Evolutionary conservation across 192 early-diverging fungal genomes (phyloP).

Genomic region (Phlyctochytrium planicorne): DNA sequence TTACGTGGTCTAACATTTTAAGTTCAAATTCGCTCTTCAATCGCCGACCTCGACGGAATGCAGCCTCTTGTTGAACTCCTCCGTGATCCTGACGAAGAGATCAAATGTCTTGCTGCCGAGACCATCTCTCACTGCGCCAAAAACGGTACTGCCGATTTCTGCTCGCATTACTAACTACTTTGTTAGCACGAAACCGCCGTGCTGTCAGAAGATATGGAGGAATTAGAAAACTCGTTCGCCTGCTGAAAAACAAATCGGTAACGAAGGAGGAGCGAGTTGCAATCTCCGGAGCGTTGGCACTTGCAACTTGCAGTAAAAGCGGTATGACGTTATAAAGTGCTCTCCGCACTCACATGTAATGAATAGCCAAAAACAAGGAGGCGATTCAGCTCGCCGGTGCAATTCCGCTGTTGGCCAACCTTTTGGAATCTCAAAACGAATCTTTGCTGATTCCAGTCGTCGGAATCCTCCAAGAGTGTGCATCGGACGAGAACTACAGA

Average conservation of each 20-base stretch:
- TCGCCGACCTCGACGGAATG: constrained; percentile 62
- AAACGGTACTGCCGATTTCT: constrained; percentile 38
- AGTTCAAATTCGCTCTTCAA: constrained; percentile 59
- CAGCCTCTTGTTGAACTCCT: constrained; percentile 60
- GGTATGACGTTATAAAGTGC: constrained; percentile 21
- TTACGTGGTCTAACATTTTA: neutral
- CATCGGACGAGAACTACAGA: constrained; percentile 59
- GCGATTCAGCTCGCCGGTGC: constrained; percentile 59
- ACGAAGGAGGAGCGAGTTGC: constrained; percentile 55
- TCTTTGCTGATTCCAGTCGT: constrained; percentile 62
- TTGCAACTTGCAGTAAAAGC: constrained; percentile 60
- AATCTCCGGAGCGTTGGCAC: constrained; percentile 58
- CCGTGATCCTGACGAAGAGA: constrained; percentile 51
- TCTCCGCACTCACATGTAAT: neutral
- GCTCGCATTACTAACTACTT: neutral
- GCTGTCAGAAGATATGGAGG: constrained; percentile 58
- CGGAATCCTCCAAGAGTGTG: constrained; percentile 63
- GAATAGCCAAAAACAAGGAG: constrained; percentile 56
- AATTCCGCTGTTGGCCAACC: constrained; percentile 59
- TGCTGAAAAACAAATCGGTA: constrained; percentile 47
- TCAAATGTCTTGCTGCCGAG: constrained; percentile 65
- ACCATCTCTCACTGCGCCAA: constrained; percentile 66
- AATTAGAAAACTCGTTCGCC: constrained; percentile 55
- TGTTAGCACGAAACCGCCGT: constrained; percentile 52
- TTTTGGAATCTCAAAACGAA: constrained; percentile 58